phyloP scores from a whole-genome alignment of 345 rosid genomes.

The Salix exigua region DNA sequence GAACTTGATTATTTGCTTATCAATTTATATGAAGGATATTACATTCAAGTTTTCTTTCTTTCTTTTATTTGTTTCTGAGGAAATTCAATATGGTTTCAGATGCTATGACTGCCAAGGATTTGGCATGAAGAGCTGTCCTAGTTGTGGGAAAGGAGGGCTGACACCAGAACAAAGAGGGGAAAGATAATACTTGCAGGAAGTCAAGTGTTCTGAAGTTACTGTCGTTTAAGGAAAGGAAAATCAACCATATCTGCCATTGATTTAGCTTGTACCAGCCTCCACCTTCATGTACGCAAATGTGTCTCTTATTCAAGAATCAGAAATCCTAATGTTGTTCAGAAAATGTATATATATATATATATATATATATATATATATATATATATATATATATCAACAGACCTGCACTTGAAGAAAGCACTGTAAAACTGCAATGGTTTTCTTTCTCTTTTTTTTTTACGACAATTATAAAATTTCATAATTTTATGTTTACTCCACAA shows the following conservation, averaged over 20 bases:
- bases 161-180: conserved; percentile 8
- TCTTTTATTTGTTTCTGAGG: neutral
- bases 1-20: neutral
- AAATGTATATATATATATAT: neutral
- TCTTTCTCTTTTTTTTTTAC: too few relatives aligned
- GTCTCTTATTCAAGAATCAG: neutral
- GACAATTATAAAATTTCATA: too few relatives aligned
- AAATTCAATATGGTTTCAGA: conserved; percentile 27
- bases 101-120: conserved; percentile 88
- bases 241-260: neutral
- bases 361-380: too few relatives aligned
- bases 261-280: neutral
- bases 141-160: conserved; percentile 68
- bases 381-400: neutral
- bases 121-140: conserved; percentile 67
- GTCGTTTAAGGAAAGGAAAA: neutral
- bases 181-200: neutral
- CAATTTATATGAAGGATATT: neutral
- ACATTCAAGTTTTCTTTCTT: neutral
- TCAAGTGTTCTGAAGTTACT: neutral
- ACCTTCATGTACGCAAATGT: neutral
- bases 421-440: neutral
- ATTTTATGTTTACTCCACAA: too few relatives aligned
- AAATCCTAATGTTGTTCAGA: neutral
- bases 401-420: neutral